Evolutionary conservation across 768 basidiomycete species (phyloP).

Genomic region (Candolleomyces eurysporus): DNA sequence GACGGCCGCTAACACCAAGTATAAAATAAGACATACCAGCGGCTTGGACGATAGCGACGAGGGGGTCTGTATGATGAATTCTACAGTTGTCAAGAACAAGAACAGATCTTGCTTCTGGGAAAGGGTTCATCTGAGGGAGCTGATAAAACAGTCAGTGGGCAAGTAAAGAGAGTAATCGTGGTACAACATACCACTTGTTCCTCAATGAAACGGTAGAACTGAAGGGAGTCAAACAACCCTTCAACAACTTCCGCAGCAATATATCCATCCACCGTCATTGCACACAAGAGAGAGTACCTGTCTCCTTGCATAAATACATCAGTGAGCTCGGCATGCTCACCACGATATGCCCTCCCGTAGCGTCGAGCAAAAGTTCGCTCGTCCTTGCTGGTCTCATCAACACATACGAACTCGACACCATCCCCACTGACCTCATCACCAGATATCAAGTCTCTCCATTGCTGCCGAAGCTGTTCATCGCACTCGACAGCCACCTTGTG

Average conservation of each 20-base stretch:
- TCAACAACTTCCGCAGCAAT: constrained; percentile 20
- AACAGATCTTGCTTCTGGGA: constrained; percentile 14
- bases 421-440: constrained; percentile 8
- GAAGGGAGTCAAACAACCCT: constrained; percentile 22
- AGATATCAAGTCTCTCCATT: constrained; percentile 9
- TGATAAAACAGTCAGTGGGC: not conserved
- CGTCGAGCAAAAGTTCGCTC: constrained; percentile 15
- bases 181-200: constrained; percentile 24
- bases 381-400: constrained; percentile 32
- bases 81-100: constrained; percentile 26
- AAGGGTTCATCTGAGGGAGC: constrained; percentile 21
- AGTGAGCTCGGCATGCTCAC: constrained; percentile 16
- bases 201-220: constrained; percentile 28
- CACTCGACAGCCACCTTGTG: constrained; percentile 23
- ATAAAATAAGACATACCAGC: constrained; percentile 20
- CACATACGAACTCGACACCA: constrained; percentile 19
- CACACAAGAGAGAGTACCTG: constrained; percentile 26
- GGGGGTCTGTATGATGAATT: constrained; percentile 21
- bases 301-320: constrained; percentile 23
- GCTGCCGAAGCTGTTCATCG: constrained; percentile 15
- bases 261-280: constrained; percentile 27
- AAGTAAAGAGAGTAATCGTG: not conserved
- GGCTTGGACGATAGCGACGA: constrained; percentile 5
- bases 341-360: constrained; percentile 22
- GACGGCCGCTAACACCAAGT: too few relatives aligned